Percentiles rank a stretch among this genome's conserved stretches.
Conservation (phyloP, 129 eudicot species). For the Flaveria bidentis region DNA sequence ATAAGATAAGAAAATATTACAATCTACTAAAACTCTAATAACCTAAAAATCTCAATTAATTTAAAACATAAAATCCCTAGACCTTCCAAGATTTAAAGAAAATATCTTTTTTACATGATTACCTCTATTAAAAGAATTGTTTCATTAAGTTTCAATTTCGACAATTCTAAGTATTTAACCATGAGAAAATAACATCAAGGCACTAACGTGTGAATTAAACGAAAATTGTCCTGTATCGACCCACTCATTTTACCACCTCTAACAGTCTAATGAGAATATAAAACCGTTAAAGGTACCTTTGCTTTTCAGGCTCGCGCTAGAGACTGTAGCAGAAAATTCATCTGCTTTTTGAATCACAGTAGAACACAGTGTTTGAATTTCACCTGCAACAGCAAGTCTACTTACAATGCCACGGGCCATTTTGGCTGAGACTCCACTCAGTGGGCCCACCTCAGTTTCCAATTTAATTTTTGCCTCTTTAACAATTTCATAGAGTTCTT, state of each 20-base stretch:
- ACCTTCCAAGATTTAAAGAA: not conserved
- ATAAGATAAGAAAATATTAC: not conserved
- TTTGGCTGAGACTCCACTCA: slow-evolving; percentile 71
- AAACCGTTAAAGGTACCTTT: slow-evolving; percentile 46
- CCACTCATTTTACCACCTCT: slow-evolving; percentile 1
- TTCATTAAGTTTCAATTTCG: not conserved
- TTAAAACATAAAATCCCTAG: not conserved
- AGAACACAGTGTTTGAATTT: slow-evolving; percentile 80
- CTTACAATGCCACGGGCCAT: slow-evolving; percentile 92
- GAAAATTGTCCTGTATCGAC: not conserved
- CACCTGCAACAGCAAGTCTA: slow-evolving; percentile 79
- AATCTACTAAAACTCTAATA: not conserved
- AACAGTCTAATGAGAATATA: not conserved
- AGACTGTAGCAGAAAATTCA: slow-evolving; percentile 56
- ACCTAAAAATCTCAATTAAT: not conserved
- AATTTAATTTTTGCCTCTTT: slow-evolving; percentile 64
- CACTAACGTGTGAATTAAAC: not conserved
- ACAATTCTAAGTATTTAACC: not conserved
- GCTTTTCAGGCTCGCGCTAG: slow-evolving; percentile 32
- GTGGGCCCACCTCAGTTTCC: slow-evolving; percentile 86
- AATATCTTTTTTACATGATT: not conserved
- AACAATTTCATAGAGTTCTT: slow-evolving; percentile 70
- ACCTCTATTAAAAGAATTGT: not conserved
- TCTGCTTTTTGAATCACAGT: slow-evolving; percentile 77
- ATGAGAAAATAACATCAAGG: not conserved